Evolutionary conservation across 2,329 filamentous ascomycete genomes (phyloP).

Genomic region (Metarhizium album): DNA sequence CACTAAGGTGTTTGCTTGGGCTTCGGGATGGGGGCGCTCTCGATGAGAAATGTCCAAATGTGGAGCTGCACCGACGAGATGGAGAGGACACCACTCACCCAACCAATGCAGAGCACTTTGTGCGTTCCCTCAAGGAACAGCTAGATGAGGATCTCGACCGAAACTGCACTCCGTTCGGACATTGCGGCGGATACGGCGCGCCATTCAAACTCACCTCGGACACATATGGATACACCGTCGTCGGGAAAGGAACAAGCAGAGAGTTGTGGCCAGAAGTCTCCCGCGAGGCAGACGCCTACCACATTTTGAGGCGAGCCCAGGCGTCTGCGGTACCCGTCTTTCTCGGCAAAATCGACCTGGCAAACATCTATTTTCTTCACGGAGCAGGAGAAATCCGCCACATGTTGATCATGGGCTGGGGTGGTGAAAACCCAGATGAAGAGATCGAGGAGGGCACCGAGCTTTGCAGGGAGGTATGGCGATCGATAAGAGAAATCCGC

Average conservation of each 20-base stretch:
- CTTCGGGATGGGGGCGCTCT: neutral
- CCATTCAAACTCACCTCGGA: slow-evolving; percentile 4
- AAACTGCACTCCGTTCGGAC: slow-evolving; percentile 2
- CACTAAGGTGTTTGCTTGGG: neutral
- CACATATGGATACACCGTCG: slow-evolving; percentile 4
- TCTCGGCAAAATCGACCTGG: slow-evolving; percentile 2
- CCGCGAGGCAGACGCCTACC: neutral
- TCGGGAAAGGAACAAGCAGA: slow-evolving; percentile 4
- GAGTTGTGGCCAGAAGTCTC: slow-evolving; percentile 1
- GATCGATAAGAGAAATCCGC: neutral
- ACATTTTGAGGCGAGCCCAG: slow-evolving; percentile 1
- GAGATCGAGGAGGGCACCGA: neutral
- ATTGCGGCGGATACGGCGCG: slow-evolving; percentile 1
- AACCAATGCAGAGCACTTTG: neutral
- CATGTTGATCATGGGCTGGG: slow-evolving; percentile 6
- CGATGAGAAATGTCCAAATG: slow-evolving; percentile 2
- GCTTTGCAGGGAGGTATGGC: neutral
- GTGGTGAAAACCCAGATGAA: neutral
- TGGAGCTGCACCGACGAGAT: neutral
- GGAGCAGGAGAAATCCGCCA: slow-evolving; percentile 1
- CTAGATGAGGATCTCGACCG: slow-evolving; percentile 1
- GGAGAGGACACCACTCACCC: neutral
- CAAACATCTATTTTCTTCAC: slow-evolving; percentile 1
- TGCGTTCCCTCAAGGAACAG: slow-evolving; percentile 1
- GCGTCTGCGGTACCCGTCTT: slow-evolving; percentile 4